Evolutionary conservation across 208 protist genomes (phyloP).

Genomic region (Trypanosoma theileri): DNA sequence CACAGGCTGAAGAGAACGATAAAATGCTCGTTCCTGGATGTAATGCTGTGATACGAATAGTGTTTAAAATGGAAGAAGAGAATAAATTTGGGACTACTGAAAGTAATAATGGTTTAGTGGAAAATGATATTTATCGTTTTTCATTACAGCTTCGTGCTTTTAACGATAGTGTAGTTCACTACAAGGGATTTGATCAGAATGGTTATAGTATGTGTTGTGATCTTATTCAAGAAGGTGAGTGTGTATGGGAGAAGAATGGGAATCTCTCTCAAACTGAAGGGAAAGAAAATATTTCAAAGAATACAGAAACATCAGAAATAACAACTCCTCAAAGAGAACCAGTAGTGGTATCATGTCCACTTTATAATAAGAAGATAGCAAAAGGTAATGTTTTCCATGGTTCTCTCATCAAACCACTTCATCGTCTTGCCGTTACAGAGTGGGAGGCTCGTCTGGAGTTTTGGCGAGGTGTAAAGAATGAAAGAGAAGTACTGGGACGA

Average conservation of each 20-base stretch:
- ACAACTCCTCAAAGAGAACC: conserved; percentile 8
- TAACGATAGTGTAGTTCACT: conserved; percentile 43
- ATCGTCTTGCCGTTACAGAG: conserved; percentile 30
- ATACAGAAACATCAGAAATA: background rate
- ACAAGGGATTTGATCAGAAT: conserved; percentile 76
- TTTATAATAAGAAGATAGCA: conserved; percentile 8
- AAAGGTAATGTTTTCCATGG: conserved; percentile 29
- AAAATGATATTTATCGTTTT: conserved; percentile 60
- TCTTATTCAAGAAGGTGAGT: conserved; percentile 30
- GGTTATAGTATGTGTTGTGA: conserved; percentile 87
- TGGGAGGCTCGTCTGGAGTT: conserved; percentile 63
- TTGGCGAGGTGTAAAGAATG: conserved; percentile 33
- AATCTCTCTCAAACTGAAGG: background rate
- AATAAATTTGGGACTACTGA: background rate
- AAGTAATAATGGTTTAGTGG: background rate
- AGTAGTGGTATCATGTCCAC: conserved; percentile 37
- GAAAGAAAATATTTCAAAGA: background rate
- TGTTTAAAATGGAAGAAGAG: conserved; percentile 18
- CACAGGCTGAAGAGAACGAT: background rate
- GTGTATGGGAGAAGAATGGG: conserved; percentile 11
- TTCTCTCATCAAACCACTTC: conserved; percentile 62
- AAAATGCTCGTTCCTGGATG: conserved; percentile 5
- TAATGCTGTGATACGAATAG: conserved; percentile 26
- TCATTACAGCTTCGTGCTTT: conserved; percentile 35
- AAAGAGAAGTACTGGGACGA: conserved; percentile 50